A percentile compares a stretch with the other conserved stretches of the same genome.
Conservation (phyloP, 306 rosid species). For the Cicer chorassanicum region DNA sequence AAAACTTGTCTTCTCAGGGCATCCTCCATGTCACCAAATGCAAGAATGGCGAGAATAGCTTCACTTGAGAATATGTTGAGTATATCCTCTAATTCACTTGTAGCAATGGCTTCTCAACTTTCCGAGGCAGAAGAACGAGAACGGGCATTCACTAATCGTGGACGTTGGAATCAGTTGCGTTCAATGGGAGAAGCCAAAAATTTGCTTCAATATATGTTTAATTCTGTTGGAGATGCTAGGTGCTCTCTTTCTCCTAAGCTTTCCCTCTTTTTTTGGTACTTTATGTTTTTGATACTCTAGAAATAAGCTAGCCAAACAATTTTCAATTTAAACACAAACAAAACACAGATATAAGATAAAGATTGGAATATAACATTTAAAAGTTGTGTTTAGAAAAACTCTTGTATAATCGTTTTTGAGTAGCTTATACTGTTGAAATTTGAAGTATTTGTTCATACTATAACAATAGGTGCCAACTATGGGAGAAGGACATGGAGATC, state of each 20-base stretch:
- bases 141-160: slow-evolving; percentile 91
- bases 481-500: slow-evolving; percentile 93
- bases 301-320: slow-evolving; percentile 32
- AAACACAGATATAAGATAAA: slow-evolving; percentile 21
- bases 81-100: slow-evolving; percentile 95
- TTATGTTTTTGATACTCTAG: slow-evolving; percentile 14
- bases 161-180: slow-evolving; percentile 98
- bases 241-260: slow-evolving; percentile 42
- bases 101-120: slow-evolving; percentile 99
- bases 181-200: slow-evolving; percentile 98
- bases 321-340: slow-evolving; percentile 29
- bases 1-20: slow-evolving; percentile 61
- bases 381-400: slow-evolving; percentile 35
- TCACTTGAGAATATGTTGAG: slow-evolving; percentile 96
- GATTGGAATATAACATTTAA: slow-evolving; percentile 8
- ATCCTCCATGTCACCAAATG: slow-evolving; percentile 94
- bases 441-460: slow-evolving; percentile 41
- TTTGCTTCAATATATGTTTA: slow-evolving; percentile 93
- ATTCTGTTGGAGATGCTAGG: slow-evolving; percentile 94
- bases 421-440: slow-evolving; percentile 36
- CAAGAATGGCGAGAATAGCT: slow-evolving; percentile 91
- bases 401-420: not conserved
- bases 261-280: slow-evolving; percentile 6
- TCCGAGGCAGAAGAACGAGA: slow-evolving; percentile 99
- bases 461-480: slow-evolving; percentile 78